Base-by-base conservation (phyloP, 225 moss, liverwort and hornwort genomes). In the Thuidium tamariscinum region DNA sequence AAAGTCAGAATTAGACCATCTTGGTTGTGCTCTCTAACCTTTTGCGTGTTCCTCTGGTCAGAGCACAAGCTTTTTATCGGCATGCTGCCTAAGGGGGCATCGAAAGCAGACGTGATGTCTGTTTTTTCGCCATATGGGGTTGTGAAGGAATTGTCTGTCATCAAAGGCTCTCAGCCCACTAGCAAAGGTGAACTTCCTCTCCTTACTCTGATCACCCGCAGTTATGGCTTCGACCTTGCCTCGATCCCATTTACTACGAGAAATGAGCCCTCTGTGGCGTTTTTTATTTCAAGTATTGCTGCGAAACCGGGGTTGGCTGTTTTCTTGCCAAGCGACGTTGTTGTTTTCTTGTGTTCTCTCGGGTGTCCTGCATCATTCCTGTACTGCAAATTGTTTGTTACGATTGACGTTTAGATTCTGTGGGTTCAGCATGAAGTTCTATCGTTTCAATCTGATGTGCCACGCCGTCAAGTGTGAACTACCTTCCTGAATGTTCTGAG, bases 1-100 rank as follows among this genome's bases (percentile, higher is more conserved):
- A 1, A 32, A 41, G 29, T 79, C 9, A 2, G 21, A 9, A 59
- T 42, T 44, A 9, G 42, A 46, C 46, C 7, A 34, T 44, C 15
- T 52, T 57, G 57, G 17, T 41, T 87, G 19, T 87, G 20, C 42
- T 81, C 56, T 32, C 79, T 79, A 42, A 81, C 14, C 34, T 30
- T 63, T 11, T 46, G 84, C 60, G 81, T 23, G 49, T 70, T 61
- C 15, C 27, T 88, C 36, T 86, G 74, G 82, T 89, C 93, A 97
- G 97, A 97, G 86, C 97, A 97, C 95, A 96, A 97, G 89, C 88
- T 97, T 82, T 97, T 97, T 60, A 93, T 97, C 87, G 97, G 97
- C 84, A 97, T 97, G 97, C 86, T 97, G 89, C 97, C 97, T 15
- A 97, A 96, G 80, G 91, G 94, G 23, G 96, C 96, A 86, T 89